A percentile compares a stretch with the other conserved stretches of the same genome.
phyloP scores from a whole-genome alignment of 306 rosid species.

The Erythrophleum fordii region DNA sequence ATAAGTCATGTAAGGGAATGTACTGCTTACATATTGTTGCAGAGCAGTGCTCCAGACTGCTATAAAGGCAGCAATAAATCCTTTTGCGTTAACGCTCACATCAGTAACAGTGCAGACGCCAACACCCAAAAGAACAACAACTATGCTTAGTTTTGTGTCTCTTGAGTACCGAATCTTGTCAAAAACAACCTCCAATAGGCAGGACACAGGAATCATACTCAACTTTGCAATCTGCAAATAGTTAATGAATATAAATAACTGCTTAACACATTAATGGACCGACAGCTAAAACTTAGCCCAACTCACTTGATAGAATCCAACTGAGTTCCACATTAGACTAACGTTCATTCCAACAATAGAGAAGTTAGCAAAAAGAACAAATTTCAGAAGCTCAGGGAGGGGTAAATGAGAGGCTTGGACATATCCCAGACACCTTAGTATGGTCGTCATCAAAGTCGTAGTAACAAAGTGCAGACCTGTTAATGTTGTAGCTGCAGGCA shows the following conservation, averaged over 20 bases:
- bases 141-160: constrained; percentile 80
- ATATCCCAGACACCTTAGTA: constrained; percentile 72
- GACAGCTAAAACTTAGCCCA: constrained; percentile 31
- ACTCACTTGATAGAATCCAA: constrained; percentile 88
- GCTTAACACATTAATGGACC: constrained; percentile 26
- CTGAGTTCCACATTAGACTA: constrained; percentile 93
- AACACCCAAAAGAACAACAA: constrained; percentile 77
- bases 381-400: constrained; percentile 67
- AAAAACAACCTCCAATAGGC: constrained; percentile 77
- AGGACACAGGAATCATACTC: constrained; percentile 88
- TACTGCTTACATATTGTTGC: constrained; percentile 76
- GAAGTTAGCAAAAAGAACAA: constrained; percentile 80
- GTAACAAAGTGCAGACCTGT: constrained; percentile 83
- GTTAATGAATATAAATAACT: constrained; percentile 35
- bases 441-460: constrained; percentile 69
- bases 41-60: constrained; percentile 89
- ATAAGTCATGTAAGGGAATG: constrained; percentile 7
- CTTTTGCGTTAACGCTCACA: constrained; percentile 81
- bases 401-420: constrained; percentile 78
- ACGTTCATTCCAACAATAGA: constrained; percentile 93
- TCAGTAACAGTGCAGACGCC: constrained; percentile 90
- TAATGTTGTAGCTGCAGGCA: constrained; percentile 75
- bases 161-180: constrained; percentile 85
- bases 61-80: constrained; percentile 71
- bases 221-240: constrained; percentile 77